These are phyloP conservation scores for Sporothrix brunneoviolacea DNA, from an alignment of 2,329 filamentous ascomycete genomes.

Conservation along the genomic window DNA sequence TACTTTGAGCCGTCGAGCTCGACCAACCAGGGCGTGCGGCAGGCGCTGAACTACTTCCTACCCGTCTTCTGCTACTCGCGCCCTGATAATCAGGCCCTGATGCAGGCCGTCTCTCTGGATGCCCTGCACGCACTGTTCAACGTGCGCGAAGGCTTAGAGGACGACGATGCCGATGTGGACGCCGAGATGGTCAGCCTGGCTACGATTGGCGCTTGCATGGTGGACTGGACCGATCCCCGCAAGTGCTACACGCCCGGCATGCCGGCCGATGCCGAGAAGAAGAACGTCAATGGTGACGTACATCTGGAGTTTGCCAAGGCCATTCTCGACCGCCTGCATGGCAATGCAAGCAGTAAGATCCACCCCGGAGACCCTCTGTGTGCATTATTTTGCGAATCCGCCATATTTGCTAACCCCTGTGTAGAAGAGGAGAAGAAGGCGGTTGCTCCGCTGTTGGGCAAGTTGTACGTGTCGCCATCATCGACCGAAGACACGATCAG, in stretches of 20 bases:
- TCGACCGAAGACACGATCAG: constrained; percentile 53
- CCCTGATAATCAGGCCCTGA: constrained; percentile 72
- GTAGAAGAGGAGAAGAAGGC: constrained; percentile 81
- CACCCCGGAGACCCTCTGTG: background rate
- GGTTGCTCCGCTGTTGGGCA: constrained; percentile 69
- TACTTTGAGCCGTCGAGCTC: constrained; percentile 85
- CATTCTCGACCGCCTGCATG: constrained; percentile 67
- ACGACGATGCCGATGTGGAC: constrained; percentile 67
- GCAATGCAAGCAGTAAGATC: constrained; percentile 58
- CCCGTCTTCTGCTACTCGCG: constrained; percentile 90
- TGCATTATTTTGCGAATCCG: background rate
- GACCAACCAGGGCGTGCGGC: constrained; percentile 73
- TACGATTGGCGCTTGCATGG: constrained; percentile 72
- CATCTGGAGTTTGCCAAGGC: constrained; percentile 73
- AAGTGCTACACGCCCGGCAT: constrained; percentile 57
- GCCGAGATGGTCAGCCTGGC: constrained; percentile 74
- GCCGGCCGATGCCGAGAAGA: constrained; percentile 49
- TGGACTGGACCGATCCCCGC: constrained; percentile 92
- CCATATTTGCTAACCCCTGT: constrained; percentile 23
- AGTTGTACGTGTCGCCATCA: constrained; percentile 69
- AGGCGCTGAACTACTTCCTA: constrained; percentile 87
- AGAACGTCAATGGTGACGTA: constrained; percentile 65
- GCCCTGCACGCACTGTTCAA: constrained; percentile 70
- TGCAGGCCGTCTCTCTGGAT: constrained; percentile 67
- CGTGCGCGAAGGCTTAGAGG: constrained; percentile 63